Conservation (phyloP, 768 basidiomycete species). For the Rhodotorula toruloides region DNA sequence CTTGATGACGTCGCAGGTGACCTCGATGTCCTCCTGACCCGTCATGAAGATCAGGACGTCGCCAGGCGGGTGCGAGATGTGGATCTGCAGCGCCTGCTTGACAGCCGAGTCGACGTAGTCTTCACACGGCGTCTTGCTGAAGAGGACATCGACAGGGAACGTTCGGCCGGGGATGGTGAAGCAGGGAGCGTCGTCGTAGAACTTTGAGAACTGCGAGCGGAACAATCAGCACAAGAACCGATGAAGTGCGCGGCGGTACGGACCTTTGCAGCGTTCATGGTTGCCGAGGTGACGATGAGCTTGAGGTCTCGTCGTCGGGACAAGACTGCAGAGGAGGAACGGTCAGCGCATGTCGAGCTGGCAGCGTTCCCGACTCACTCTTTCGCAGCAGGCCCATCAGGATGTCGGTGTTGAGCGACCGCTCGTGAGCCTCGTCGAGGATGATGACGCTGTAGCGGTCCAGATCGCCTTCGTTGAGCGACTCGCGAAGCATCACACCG, state of each 20-base stretch:
- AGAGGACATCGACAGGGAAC: constrained; percentile 94
- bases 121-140: constrained; percentile 95
- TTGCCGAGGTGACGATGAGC: constrained; percentile 95
- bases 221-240: not conserved
- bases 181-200: constrained; percentile 90
- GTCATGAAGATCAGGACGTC: constrained; percentile 99
- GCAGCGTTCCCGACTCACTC: constrained; percentile 54
- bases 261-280: constrained; percentile 99
- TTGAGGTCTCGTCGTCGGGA: constrained; percentile 87
- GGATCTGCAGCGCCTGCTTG: constrained; percentile 95
- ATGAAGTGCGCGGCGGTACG: constrained; percentile 7
- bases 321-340: constrained; percentile 54
- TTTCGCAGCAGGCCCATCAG: constrained; percentile 93
- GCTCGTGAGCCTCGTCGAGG: constrained; percentile 97
- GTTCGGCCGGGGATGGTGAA: constrained; percentile 93
- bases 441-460: constrained; percentile 96
- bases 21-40: constrained; percentile 97
- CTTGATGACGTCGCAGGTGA: constrained; percentile 87
- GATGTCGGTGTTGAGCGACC: constrained; percentile 94
- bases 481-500: constrained; percentile 95
- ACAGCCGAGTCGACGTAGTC: constrained; percentile 98
- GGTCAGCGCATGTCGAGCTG: constrained; percentile 3
- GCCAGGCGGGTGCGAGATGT: constrained; percentile 82
- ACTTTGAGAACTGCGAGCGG: constrained; percentile 69
- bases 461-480: constrained; percentile 94